phyloP scores from a whole-genome alignment of 2,329 filamentous ascomycete genomes.

The Sarocladium brachiariae region DNA sequence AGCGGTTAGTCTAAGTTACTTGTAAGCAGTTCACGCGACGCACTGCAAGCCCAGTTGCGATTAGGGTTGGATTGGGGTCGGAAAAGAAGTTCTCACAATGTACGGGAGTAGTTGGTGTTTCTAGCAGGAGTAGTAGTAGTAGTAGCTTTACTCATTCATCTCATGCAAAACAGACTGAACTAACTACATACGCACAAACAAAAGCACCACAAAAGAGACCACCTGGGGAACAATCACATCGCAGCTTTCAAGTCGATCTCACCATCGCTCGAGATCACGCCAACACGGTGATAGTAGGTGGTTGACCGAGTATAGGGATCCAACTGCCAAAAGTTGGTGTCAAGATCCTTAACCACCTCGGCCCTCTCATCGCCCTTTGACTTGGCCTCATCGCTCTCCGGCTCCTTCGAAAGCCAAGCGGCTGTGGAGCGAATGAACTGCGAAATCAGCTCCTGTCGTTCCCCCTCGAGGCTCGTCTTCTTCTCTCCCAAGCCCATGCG shows the following conservation, averaged over 20 bases:
- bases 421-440: constrained; percentile 53
- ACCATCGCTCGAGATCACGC: constrained; percentile 4
- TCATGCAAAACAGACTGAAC: neutral
- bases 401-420: constrained; percentile 46
- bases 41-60: too few relatives aligned
- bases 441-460: constrained; percentile 44
- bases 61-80: too few relatives aligned
- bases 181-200: too few relatives aligned
- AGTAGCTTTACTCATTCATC: too few relatives aligned
- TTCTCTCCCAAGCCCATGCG: constrained; percentile 37
- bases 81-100: too few relatives aligned
- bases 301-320: constrained; percentile 51
- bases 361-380: constrained; percentile 31
- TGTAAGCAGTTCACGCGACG: too few relatives aligned
- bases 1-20: too few relatives aligned
- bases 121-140: too few relatives aligned
- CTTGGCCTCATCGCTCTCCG: constrained; percentile 16
- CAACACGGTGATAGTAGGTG: constrained; percentile 11
- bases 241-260: constrained; percentile 11
- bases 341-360: constrained; percentile 42
- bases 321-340: constrained; percentile 61
- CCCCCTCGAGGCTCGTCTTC: constrained; percentile 40
- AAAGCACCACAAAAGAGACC: too few relatives aligned
- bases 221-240: too few relatives aligned
- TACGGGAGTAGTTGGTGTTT: too few relatives aligned